Conservation (phyloP, 2,329 filamentous ascomycete species). For the Penicillium sp. region DNA sequence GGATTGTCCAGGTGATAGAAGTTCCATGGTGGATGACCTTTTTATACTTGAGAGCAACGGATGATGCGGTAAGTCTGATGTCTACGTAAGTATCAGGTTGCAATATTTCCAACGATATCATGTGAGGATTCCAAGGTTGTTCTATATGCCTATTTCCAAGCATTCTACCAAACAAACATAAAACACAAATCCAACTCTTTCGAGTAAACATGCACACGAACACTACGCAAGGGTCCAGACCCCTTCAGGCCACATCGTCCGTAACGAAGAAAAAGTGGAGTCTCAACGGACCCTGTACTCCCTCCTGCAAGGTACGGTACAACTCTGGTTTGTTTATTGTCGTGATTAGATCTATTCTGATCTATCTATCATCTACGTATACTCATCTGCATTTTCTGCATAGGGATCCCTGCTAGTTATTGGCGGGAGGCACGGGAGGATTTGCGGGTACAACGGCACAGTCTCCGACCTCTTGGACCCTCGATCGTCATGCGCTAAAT, state of each 20-base stretch:
- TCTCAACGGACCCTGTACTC: neutral
- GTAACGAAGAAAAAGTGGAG: slow-evolving; percentile 10
- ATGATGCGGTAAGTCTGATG: slow-evolving; percentile 2
- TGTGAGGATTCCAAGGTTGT: neutral
- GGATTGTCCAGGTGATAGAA: neutral
- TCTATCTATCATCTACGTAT: neutral
- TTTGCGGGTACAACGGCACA: slow-evolving; percentile 1
- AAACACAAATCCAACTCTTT: too few relatives aligned
- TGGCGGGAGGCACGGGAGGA: neutral
- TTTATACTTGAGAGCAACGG: neutral
- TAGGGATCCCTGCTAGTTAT: neutral
- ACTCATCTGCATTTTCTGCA: neutral
- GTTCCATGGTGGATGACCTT: neutral
- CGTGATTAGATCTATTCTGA: neutral
- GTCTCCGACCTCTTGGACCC: slow-evolving; percentile 3
- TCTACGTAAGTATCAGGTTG: neutral
- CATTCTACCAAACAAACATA: too few relatives aligned
- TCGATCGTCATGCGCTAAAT: slow-evolving; percentile 18
- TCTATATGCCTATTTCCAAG: neutral
- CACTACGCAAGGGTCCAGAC: slow-evolving; percentile 13
- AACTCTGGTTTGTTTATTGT: too few relatives aligned
- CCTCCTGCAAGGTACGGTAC: slow-evolving; percentile 2
- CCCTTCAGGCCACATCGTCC: slow-evolving; percentile 17
- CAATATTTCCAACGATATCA: neutral
- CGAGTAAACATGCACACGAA: slow-evolving; percentile 17